These are phyloP conservation scores for Umbelopsis vinacea DNA, from an alignment of 192 early-diverging fungal genomes.

Conservation along the genomic window DNA sequence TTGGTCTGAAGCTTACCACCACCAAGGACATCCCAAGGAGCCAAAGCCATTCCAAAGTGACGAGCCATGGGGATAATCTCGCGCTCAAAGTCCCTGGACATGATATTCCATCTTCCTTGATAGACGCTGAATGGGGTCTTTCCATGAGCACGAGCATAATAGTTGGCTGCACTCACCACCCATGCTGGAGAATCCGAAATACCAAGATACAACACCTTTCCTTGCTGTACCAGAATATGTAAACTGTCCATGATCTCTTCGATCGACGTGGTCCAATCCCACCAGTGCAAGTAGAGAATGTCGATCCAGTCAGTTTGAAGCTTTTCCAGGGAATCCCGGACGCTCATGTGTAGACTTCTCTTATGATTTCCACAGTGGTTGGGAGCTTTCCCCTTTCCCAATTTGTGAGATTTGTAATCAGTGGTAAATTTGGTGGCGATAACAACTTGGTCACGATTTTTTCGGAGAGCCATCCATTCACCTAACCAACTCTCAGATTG, in stretches of 20 bases:
- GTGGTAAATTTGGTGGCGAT: constrained; percentile 59
- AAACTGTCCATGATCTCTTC: constrained; percentile 67
- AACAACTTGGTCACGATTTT: constrained; percentile 54
- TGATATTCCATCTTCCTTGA: constrained; percentile 43
- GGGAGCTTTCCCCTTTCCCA: constrained; percentile 10
- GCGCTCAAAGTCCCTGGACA: constrained; percentile 36
- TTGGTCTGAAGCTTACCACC: constrained; percentile 20
- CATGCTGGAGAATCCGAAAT: constrained; percentile 48
- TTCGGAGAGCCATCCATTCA: constrained; percentile 52
- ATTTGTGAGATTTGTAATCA: constrained; percentile 1
- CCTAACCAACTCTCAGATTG: constrained; percentile 62
- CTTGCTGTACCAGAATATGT: constrained; percentile 60
- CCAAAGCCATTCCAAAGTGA: constrained; percentile 34
- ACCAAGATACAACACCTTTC: constrained; percentile 65
- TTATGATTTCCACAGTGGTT: constrained; percentile 45
- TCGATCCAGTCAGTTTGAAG: constrained; percentile 52
- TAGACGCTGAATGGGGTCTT: constrained; percentile 36
- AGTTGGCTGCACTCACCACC: constrained; percentile 44
- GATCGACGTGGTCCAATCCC: constrained; percentile 54
- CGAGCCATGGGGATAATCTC: constrained; percentile 41
- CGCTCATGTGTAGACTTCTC: constrained; percentile 52
- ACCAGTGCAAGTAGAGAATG: constrained; percentile 51
- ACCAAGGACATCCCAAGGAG: constrained; percentile 34
- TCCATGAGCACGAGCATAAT: constrained; percentile 19
- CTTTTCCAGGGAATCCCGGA: constrained; percentile 58